A percentile compares a stretch with the other conserved stretches of the same genome.
Evolutionary conservation across 306 rosid genomes (phyloP).

Genomic region (Lupinus albus): DNA sequence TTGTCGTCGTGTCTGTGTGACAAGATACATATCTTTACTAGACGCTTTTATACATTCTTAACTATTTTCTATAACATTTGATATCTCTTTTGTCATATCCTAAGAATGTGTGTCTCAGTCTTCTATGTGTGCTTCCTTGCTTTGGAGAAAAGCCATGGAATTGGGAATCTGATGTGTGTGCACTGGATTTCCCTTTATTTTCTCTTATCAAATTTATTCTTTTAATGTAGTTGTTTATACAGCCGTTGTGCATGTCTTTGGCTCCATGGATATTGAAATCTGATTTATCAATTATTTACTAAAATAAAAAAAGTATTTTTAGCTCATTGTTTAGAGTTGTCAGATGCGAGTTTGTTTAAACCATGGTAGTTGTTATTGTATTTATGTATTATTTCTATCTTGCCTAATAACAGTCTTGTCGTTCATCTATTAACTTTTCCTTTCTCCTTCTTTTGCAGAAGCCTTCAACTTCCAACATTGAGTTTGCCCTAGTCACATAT

Average conservation of each 20-base stretch:
- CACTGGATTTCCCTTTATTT: neutral
- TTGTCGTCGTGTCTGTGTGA: too few species aligned
- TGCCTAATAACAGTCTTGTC: constrained; percentile 33
- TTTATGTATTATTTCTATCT: constrained; percentile 8
- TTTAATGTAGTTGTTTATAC: neutral
- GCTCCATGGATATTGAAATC: neutral
- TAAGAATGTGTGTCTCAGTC: too few species aligned
- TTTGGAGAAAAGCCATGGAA: neutral
- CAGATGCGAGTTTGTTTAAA: constrained; percentile 21
- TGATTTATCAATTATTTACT: neutral
- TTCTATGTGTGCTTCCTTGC: too few species aligned
- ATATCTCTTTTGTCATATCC: too few species aligned
- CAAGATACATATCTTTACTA: too few species aligned
- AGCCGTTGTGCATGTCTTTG: neutral
- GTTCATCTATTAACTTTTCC: constrained; percentile 26
- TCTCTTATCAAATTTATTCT: neutral
- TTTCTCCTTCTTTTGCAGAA: constrained; percentile 62
- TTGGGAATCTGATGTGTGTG: neutral
- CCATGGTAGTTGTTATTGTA: constrained; percentile 7
- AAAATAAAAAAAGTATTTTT: neutral
- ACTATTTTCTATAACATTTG: too few species aligned
- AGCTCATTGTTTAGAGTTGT: neutral
- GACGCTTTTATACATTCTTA: too few species aligned
- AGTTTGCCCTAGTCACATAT: constrained; percentile 76
- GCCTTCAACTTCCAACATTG: constrained; percentile 56